Conservation (phyloP, 2,329 filamentous ascomycete genomes). For the Penicillium capsulatum region DNA sequence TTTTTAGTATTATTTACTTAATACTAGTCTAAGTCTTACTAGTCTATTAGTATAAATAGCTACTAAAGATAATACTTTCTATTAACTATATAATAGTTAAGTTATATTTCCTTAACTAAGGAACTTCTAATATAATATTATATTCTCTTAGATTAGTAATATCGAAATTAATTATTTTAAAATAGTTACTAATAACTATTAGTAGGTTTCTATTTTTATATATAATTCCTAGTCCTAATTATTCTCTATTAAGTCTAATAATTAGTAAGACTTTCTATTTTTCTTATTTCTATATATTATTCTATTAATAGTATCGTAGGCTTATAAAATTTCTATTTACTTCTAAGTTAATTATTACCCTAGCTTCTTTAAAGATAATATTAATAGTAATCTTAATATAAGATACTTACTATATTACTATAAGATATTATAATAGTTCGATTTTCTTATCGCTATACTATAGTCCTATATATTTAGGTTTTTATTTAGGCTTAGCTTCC, state of each 20-base stretch:
- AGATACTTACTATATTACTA: not conserved
- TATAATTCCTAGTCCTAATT: not conserved
- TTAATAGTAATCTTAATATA: constrained; percentile 1
- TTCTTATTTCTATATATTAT: not conserved
- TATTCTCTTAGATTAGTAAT: no score
- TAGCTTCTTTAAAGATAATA: not conserved
- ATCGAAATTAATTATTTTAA: no score
- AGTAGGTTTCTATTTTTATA: constrained; percentile 1
- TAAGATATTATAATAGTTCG: not conserved
- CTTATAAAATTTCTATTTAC: constrained; percentile 2
- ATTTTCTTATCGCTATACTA: not conserved
- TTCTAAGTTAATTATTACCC: constrained; percentile 3
- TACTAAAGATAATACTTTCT: constrained; percentile 1
- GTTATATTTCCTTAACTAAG: constrained; percentile 5
- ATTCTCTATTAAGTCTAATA: constrained; percentile 1
- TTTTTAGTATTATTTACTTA: not conserved
- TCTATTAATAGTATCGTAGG: not conserved
- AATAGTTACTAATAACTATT: no score
- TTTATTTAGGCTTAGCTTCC: not conserved
- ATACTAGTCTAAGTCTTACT: constrained; percentile 1
- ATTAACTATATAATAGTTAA: constrained; percentile 2
- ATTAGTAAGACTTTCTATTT: not conserved
- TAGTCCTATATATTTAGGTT: not conserved
- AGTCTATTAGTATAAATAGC: constrained; percentile 7
- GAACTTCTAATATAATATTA: not conserved